Evolutionary conservation across 768 basidiomycete genomes (phyloP), one percentile per base, ranked within the genome.

Genomic region (Suillus ampliporus): DNA sequence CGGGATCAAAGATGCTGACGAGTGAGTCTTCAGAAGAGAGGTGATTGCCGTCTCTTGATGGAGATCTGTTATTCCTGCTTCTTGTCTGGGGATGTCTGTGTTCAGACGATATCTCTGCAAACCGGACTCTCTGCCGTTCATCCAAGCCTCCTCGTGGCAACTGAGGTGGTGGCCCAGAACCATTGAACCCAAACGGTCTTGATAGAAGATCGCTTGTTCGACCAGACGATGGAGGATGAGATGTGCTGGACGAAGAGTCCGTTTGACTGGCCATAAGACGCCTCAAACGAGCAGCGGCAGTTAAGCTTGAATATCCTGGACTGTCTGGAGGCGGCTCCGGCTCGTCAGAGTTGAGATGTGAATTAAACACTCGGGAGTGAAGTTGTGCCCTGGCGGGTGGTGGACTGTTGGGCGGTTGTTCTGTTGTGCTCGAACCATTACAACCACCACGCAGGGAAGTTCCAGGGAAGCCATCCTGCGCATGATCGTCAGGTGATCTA

Each of bases 331-430:
- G 63, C 31, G 6, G 31, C 31, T 31, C 31, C 61, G 35, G 66
- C 57, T 54, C 67, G 68, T 50, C 76, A 73, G 21, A 69, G 56
- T 15, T 66, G 63, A 26, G 73, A 73, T 11, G 76, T n/a, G 43
- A 8, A 44, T 44, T 50, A 15, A 41, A 28, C 28, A 57, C 15
- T 17, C 50, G 28, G 3, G 74, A 64, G n/a, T 74, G 72, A 46
- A 79, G 60, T 15, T 78, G 77, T 8, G 76, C 73, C 34, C 79
- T 71, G n/a, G 81, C 80, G 13, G 31, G 31, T 31, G 31, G 31
- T 31, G 31, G 31, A 31, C 31, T 31, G 31, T 31, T 31, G 31
- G 6, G 31, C 31, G 31, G 31, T 31, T 31, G 31, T 31, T 31
- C 6, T n/a, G n/a, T n/a, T n/a, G n/a, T n/a, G n/a, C n/a, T n/a